Conservation (phyloP, 495 filamentous ascomycete genomes). For the Aspergillus sclerotiicarbonarius region DNA sequence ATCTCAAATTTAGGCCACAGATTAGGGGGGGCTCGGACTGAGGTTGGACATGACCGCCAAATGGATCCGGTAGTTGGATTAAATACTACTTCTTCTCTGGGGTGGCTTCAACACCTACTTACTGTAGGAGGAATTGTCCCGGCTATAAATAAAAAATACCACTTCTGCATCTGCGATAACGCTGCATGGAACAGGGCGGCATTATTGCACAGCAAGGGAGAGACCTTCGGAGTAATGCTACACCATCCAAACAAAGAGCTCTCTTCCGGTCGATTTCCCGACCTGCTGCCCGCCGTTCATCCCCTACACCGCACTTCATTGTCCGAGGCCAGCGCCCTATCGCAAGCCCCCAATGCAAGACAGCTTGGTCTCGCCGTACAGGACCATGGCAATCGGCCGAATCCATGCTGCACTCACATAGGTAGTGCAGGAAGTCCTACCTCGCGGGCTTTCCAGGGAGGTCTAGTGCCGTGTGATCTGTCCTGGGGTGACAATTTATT, state of each 20-base stretch:
- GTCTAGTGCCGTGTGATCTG: background rate
- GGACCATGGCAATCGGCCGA: no score
- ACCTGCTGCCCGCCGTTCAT: background rate
- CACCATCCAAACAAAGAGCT: constrained; percentile 1
- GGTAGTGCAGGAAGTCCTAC: background rate
- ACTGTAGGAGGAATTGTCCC: background rate
- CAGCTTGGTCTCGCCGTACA: background rate
- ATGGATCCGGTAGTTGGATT: background rate
- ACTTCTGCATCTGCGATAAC: background rate
- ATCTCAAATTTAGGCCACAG: background rate
- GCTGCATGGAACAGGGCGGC: constrained; percentile 1
- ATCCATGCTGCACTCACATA: background rate
- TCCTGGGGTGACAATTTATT: background rate
- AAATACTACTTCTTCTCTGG: background rate
- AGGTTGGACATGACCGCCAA: background rate
- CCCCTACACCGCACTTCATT: background rate
- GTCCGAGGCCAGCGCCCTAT: background rate
- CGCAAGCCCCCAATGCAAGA: background rate
- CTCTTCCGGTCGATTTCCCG: background rate
- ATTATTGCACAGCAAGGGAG: constrained; percentile 7
- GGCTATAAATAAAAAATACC: background rate
- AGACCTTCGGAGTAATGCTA: background rate
- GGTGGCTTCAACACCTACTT: background rate
- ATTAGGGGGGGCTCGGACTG: background rate
- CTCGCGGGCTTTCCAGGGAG: background rate